A percentile compares a stretch with the other conserved stretches of the same genome.
Conservation (phyloP, 176 grass and related monocot species). For the Canna indica region DNA sequence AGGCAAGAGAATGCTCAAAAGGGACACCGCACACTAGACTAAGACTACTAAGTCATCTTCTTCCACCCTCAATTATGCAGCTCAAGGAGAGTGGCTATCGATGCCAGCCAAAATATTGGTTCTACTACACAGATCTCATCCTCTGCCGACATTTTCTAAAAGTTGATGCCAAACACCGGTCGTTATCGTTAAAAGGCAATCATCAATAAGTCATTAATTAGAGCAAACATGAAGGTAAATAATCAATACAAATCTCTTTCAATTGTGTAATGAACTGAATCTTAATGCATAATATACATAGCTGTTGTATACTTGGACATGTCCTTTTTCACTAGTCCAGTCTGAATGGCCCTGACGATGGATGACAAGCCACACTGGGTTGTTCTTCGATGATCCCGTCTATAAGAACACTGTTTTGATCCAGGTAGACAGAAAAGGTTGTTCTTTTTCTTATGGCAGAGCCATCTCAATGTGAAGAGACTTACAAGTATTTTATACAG, state of each 20-base stretch:
- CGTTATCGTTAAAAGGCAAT: background rate
- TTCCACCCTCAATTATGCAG: background rate
- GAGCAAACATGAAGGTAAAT: background rate
- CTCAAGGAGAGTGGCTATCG: background rate
- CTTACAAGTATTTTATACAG: background rate
- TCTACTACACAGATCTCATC: background rate
- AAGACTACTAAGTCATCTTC: no score
- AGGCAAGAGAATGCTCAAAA: no score
- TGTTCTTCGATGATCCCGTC: background rate
- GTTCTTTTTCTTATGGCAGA: background rate
- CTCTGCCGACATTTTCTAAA: background rate
- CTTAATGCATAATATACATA: background rate
- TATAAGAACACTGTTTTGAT: background rate
- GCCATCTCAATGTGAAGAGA: no score
- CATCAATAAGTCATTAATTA: background rate
- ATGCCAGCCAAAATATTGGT: background rate
- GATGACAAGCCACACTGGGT: background rate
- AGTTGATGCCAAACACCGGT: background rate
- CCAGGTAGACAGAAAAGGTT: no score
- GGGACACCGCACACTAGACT: no score
- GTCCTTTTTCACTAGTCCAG: no score
- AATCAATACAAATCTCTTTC: background rate
- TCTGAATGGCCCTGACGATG: no score
- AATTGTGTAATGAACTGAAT: background rate
- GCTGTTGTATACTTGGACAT: background rate